Conservation (phyloP, 2,329 filamentous ascomycete genomes). For the Colletotrichum sp. region DNA sequence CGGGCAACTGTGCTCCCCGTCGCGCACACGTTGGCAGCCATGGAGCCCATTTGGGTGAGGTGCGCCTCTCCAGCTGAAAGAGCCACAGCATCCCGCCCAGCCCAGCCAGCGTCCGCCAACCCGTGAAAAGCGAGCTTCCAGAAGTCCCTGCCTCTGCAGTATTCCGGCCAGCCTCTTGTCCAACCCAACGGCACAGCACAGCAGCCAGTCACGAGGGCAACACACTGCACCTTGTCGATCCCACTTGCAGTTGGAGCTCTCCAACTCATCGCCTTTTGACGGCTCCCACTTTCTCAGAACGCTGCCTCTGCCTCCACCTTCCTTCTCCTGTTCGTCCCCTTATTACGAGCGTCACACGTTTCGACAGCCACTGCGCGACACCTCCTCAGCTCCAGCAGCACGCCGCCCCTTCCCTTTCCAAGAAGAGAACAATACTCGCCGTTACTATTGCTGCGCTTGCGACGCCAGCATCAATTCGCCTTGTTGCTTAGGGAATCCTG, state of each 20-base stretch:
- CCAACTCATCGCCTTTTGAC: not conserved
- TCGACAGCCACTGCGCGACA: not conserved
- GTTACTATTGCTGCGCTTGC: not conserved
- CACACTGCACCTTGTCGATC: constrained; percentile 2
- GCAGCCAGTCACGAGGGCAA: constrained; percentile 5
- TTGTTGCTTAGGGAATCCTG: not conserved
- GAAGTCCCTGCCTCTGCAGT: not conserved
- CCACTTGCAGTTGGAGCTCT: not conserved
- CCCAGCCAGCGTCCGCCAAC: not conserved
- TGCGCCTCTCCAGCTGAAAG: not conserved
- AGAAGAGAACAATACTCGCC: not conserved
- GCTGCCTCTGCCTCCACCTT: not conserved
- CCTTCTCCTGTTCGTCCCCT: constrained; percentile 1
- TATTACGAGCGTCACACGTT: not conserved
- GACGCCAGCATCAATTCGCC: not conserved
- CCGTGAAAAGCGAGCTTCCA: not conserved
- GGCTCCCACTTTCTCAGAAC: not conserved
- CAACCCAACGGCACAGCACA: not conserved
- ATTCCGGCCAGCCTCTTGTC: not conserved
- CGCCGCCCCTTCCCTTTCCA: not conserved
- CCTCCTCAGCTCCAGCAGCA: not conserved
- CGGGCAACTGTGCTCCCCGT: not conserved
- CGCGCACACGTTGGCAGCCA: not conserved
- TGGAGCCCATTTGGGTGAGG: not conserved
- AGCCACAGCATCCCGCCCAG: not conserved